Evolutionary conservation across 148 eudicot genomes (phyloP).

Genomic region (Dianthus caryophyllus): DNA sequence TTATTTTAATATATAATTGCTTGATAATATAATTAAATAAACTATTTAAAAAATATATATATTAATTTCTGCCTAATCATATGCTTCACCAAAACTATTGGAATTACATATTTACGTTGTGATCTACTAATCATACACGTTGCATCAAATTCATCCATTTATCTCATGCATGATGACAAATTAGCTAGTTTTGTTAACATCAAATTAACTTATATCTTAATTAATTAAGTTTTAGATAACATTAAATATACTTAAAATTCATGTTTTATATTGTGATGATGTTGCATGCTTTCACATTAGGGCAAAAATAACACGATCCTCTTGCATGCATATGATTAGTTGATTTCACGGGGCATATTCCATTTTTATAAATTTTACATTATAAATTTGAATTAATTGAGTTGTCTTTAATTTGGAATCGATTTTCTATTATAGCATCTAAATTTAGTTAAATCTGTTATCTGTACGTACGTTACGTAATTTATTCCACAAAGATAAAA

Average conservation of each 20-base stretch:
- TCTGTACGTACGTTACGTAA: too few relatives aligned
- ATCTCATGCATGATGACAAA: not conserved
- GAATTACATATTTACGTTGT: not conserved
- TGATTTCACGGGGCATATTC: not conserved
- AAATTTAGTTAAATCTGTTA: too few relatives aligned
- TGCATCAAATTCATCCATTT: not conserved
- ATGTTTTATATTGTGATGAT: not conserved
- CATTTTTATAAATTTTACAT: too few relatives aligned
- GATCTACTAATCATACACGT: slow-evolving; percentile 13
- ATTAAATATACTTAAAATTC: not conserved
- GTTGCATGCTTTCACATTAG: slow-evolving; percentile 1
- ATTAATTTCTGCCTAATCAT: slow-evolving; percentile 7
- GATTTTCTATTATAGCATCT: too few relatives aligned
- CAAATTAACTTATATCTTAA: not conserved
- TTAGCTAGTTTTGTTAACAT: not conserved
- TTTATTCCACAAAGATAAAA: too few relatives aligned
- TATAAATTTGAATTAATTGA: too few relatives aligned
- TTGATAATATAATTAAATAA: not conserved
- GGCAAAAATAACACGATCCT: too few relatives aligned
- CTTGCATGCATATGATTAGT: not conserved
- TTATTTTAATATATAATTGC: too few relatives aligned
- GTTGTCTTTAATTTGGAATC: too few relatives aligned
- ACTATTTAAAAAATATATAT: too few relatives aligned
- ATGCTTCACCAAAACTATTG: slow-evolving; percentile 3
- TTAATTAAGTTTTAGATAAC: slow-evolving; percentile 5